Evolutionary conservation across 345 rosid species (phyloP).

Genomic region (Kandelia obovata): DNA sequence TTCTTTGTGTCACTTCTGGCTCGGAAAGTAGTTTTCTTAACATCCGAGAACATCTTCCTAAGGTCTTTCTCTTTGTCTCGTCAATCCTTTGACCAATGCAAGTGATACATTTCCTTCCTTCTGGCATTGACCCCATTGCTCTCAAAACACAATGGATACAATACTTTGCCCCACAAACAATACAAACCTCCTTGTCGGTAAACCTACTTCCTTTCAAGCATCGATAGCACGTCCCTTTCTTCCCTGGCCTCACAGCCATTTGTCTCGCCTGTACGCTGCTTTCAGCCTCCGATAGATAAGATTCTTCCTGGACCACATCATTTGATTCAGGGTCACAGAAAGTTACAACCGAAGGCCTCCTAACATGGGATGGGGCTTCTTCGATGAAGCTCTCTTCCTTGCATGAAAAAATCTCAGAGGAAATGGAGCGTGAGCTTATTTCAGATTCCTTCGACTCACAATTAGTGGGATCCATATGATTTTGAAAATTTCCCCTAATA

Average conservation of each 20-base stretch:
- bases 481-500: constrained; percentile 18
- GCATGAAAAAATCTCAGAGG: constrained; percentile 37
- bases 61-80: constrained; percentile 50
- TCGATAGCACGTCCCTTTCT: constrained; percentile 71
- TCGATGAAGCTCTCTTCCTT: constrained; percentile 23
- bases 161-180: constrained; percentile 82
- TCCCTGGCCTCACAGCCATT: constrained; percentile 55
- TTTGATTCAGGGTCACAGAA: constrained; percentile 49
- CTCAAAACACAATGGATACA: constrained; percentile 64
- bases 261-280: constrained; percentile 25
- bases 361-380: constrained; percentile 31
- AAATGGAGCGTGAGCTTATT: constrained; percentile 24
- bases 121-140: constrained; percentile 90
- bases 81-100: constrained; percentile 73
- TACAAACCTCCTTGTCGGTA: constrained; percentile 68
- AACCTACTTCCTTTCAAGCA: constrained; percentile 63
- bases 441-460: constrained; percentile 28
- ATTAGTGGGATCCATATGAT: constrained; percentile 28
- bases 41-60: constrained; percentile 64
- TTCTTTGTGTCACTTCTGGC: constrained; percentile 48
- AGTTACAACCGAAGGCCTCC: constrained; percentile 46
- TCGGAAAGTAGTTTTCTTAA: constrained; percentile 50
- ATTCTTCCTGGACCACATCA: constrained; percentile 35
- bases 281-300: constrained; percentile 33
- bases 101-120: constrained; percentile 76